Base-by-base conservation (phyloP, 208 protist genomes). In the Crithidia fasciculata region DNA sequence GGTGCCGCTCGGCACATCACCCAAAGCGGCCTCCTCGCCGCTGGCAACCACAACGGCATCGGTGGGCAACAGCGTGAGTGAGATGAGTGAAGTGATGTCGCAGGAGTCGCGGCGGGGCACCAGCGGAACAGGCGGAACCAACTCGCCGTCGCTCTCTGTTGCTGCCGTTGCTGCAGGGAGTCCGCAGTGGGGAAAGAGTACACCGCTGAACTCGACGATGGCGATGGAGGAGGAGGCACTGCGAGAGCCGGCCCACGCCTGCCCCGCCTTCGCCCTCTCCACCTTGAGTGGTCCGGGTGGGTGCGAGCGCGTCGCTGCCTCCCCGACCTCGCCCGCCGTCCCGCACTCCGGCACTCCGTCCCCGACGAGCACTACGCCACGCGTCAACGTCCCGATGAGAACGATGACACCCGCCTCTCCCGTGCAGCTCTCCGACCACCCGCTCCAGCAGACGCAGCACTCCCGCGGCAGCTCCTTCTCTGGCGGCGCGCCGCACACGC, bases 361-460 rank as follows among this genome's bases (percentile, higher is more conserved):
- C 4, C 64, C 64, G 5, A 69, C 52, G 13, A 39, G 40, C 49
- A 69, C 49, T 19, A 69, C 64, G 8, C 64, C 64, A 16, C 64
- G 64, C 3, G 52, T 59, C 39, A 52, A 69, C 4, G 12, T 69
- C 28, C 9, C 45, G 9, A 49, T 69, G 52, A 39, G 3, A 13
- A 49, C 10, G 10, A 18, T 59, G 6, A 41, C 64, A 4, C 49
- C 40, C 8, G 49, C 52, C 52, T 57, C 62, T 15, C 39, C 52
- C n/a, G 39, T 10, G 52, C 64, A 69, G n/a, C 52, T 69, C n/a
- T 47, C 66, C 2, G 66, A 40, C 3, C 54, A 49, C 4, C 64
- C 55, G 28, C 62, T 47, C 52, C 64, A 69, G 52, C 49, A 69
- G 52, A 49, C 44, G 43, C 64, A 49, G 64, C 52, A 58, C 52